These are phyloP conservation scores for Fusarium foetens DNA, from an alignment of 2,329 filamentous ascomycete genomes.

Conservation along the genomic window DNA sequence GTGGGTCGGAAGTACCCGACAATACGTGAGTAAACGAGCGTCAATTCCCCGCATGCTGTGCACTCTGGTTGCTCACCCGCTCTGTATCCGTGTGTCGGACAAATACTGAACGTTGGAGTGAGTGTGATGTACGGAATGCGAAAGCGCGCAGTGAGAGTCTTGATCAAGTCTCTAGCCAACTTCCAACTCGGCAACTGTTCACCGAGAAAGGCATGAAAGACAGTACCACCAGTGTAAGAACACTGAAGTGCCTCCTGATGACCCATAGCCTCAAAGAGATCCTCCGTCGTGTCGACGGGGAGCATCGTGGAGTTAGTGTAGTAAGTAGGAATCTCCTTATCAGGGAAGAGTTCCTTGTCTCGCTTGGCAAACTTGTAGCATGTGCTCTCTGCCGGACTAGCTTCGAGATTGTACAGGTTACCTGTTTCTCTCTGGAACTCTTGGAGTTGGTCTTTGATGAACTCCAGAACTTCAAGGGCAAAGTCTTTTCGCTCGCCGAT, in stretches of 20 bases:
- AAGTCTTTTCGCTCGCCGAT: constrained; percentile 13
- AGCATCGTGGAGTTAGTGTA: constrained; percentile 44
- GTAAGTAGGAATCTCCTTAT: constrained; percentile 11
- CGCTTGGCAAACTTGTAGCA: constrained; percentile 39
- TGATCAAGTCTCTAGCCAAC: constrained; percentile 34
- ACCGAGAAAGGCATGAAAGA: constrained; percentile 40
- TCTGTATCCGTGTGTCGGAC: constrained; percentile 33
- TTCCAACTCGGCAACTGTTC: constrained; percentile 35
- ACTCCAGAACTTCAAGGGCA: constrained; percentile 26
- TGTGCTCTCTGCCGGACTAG: constrained; percentile 39
- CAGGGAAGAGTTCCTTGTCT: constrained; percentile 34
- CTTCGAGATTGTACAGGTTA: constrained; percentile 38
- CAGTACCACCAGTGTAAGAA: constrained; percentile 39
- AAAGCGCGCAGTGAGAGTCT: constrained; percentile 31
- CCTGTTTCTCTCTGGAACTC: constrained; percentile 34
- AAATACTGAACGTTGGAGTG: constrained; percentile 41
- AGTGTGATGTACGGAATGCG: constrained; percentile 40
- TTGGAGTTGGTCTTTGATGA: constrained; percentile 38
- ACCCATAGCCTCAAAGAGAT: constrained; percentile 34
- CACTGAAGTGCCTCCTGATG: constrained; percentile 40
- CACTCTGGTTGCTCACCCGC: constrained; percentile 33
- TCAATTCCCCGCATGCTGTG: constrained; percentile 8
- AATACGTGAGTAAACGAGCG: constrained; percentile 39
- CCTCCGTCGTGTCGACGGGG: constrained; percentile 35
- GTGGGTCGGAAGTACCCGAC: constrained; percentile 39